Percentiles rank a stretch among this genome's conserved stretches.
phyloP scores from a whole-genome alignment of 1,284 basidiomycete genomes.

The Cystobasidium pallidum region DNA sequence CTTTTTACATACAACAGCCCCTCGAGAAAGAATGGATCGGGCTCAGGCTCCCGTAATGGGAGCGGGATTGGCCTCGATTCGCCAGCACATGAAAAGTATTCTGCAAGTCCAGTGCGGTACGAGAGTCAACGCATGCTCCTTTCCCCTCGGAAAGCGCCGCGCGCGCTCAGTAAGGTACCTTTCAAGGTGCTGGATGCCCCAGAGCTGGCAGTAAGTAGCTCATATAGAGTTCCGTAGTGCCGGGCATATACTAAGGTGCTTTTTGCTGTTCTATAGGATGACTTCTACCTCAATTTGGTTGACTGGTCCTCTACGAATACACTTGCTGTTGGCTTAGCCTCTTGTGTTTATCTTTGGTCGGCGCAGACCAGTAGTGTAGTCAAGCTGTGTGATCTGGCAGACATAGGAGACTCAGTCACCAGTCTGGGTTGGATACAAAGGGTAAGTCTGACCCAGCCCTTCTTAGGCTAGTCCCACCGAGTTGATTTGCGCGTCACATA shows the following conservation, averaged over 20 bases:
- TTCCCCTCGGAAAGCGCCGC: slow-evolving; percentile 76
- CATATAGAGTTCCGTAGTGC: too few species aligned
- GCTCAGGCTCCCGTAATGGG: slow-evolving; percentile 51
- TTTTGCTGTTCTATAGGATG: slow-evolving; percentile 64
- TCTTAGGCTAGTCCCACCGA: not conserved
- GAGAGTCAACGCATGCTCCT: slow-evolving; percentile 82
- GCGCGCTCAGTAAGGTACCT: slow-evolving; percentile 89
- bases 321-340: slow-evolving; percentile 86
- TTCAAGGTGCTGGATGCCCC: slow-evolving; percentile 98
- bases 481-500: slow-evolving; percentile 53
- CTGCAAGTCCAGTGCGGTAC: slow-evolving; percentile 83
- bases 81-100: slow-evolving; percentile 79
- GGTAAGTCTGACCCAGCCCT: slow-evolving; percentile 58
- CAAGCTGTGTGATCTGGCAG: slow-evolving; percentile 81
- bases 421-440: slow-evolving; percentile 91
- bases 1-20: slow-evolving; percentile 61
- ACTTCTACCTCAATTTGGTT: slow-evolving; percentile 97
- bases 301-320: slow-evolving; percentile 97
- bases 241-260: too few species aligned
- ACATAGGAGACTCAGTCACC: slow-evolving; percentile 67
- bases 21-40: slow-evolving; percentile 47
- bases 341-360: slow-evolving; percentile 95
- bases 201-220: slow-evolving; percentile 68
- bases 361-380: slow-evolving; percentile 89
- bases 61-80: slow-evolving; percentile 59